A percentile compares a stretch with the other conserved stretches of the same genome.
These are phyloP conservation scores for Ceratocystis huliohia DNA, from an alignment of 2,329 filamentous ascomycete genomes.

Conservation along the genomic window DNA sequence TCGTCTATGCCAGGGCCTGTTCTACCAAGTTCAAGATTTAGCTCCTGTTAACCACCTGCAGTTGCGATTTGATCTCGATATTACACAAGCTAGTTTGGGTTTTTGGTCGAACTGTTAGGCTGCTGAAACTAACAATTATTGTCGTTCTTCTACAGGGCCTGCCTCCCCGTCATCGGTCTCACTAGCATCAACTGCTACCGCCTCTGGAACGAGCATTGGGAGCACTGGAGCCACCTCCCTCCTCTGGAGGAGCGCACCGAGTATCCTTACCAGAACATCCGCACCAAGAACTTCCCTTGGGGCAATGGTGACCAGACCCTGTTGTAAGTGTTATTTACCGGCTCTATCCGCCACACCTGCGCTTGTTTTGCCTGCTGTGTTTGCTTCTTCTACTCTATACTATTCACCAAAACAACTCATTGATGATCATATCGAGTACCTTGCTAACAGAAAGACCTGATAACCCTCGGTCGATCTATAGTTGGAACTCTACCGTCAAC, in stretches of 20 bases:
- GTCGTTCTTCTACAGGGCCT: constrained; percentile 43
- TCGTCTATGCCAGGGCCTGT: too few relatives aligned
- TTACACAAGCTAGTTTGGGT: neutral
- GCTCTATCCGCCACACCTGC: neutral
- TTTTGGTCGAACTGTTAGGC: neutral
- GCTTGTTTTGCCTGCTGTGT: too few relatives aligned
- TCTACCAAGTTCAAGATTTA: too few relatives aligned
- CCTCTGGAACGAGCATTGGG: constrained; percentile 94
- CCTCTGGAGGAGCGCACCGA: constrained; percentile 82
- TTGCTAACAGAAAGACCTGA: too few relatives aligned
- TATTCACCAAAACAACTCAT: too few relatives aligned
- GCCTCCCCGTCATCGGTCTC: constrained; percentile 59
- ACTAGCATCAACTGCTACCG: constrained; percentile 72
- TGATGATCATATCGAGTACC: too few relatives aligned
- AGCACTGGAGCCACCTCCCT: constrained; percentile 76
- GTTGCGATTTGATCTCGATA: neutral
- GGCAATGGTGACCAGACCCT: constrained; percentile 87
- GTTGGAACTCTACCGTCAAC: constrained; percentile 94
- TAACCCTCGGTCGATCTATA: constrained; percentile 27
- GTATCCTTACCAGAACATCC: constrained; percentile 97
- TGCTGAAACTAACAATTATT: neutral
- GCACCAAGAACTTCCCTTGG: constrained; percentile 90
- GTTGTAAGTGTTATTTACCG: constrained; percentile 40
- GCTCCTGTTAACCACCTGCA: too few relatives aligned
- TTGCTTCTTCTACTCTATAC: too few relatives aligned